Evolutionary conservation across 345 rosid genomes (phyloP), one percentile per base, ranked within the genome.

Genomic region (Eucalyptus lansdowneana): DNA sequence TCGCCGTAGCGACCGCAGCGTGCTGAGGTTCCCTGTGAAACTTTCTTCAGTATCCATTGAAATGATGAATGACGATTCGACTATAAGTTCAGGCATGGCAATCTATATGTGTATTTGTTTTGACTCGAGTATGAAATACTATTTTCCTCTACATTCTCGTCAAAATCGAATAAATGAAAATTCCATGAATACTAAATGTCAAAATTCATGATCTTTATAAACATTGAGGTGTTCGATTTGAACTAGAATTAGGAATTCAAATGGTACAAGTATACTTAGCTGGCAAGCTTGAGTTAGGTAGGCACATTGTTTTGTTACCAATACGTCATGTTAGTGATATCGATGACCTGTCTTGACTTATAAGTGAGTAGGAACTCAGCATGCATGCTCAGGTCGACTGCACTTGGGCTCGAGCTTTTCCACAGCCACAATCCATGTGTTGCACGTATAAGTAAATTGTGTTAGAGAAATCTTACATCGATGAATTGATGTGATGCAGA

Each of bases 351-450:
- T 67, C 37, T 67, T 31, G 80, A 31, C 40, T 34, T 67, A 67
- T 6, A 67, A 67, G 40, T 67, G 76, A 67, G 40, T 67, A 67
- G 0, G n/a, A n/a, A 67, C 21, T n/a, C 10, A 15, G 12, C 10
- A 9, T 16, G 40, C 12, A 5, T 3, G 22, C 22, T 31, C 4
- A 0, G 22, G 40, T 67, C 1, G 22, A 11, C 37, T n/a, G 9
- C 27, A 24, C 13, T 56, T 56, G 62, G 27, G 62, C 27, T 24
- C 1, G 6, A 56, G 62, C 62, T 51, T 51, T 51, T 51, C 54
- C 54, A 51, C 54, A 51, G 21, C 54, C 54, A 51, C 54, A 6
- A 51, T 2, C 22, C 22, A 51, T 6, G 22, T 51, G 54, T 51
- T 51, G 22, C 54, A 17, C 22, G 0, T 17, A 4, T 51, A 1